Evolutionary conservation across 108 stramenopile genomes (phyloP).

Genomic region (Stephanodiscus minutulus): DNA sequence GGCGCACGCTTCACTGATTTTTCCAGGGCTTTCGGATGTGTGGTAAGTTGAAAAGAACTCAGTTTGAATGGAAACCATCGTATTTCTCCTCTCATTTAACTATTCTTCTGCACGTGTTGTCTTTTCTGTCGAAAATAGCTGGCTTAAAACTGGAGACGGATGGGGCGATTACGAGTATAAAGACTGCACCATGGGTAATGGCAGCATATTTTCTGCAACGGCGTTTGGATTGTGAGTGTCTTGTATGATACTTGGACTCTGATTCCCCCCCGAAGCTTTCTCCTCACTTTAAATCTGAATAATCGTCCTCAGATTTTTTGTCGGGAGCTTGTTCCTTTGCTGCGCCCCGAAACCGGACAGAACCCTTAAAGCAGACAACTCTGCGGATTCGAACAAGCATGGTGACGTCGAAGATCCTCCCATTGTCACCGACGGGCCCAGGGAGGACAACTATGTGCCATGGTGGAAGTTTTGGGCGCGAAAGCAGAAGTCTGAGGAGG

Average conservation of each 20-base stretch:
- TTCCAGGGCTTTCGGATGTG: not conserved
- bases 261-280: not conserved
- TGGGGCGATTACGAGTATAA: not conserved
- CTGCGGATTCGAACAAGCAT: too few species aligned
- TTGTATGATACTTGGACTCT: not conserved
- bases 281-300: not conserved
- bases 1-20: not conserved
- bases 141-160: not conserved
- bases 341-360: not conserved
- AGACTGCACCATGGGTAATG: not conserved
- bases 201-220: not conserved
- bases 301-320: not conserved
- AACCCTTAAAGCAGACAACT: not conserved
- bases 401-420: too few species aligned
- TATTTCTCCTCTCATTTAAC: not conserved
- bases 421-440: too few species aligned
- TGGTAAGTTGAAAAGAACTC: not conserved
- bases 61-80: not conserved
- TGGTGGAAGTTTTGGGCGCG: not conserved
- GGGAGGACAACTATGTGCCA: not conserved
- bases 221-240: not conserved
- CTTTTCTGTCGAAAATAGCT: not conserved
- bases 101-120: not conserved
- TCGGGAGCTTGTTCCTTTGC: conserved; percentile 2
- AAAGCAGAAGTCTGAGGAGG: not conserved